Evolutionary conservation across 1,139 yeast genomes (phyloP).

Genomic region (Yamadazyma pseudoaaseri): DNA sequence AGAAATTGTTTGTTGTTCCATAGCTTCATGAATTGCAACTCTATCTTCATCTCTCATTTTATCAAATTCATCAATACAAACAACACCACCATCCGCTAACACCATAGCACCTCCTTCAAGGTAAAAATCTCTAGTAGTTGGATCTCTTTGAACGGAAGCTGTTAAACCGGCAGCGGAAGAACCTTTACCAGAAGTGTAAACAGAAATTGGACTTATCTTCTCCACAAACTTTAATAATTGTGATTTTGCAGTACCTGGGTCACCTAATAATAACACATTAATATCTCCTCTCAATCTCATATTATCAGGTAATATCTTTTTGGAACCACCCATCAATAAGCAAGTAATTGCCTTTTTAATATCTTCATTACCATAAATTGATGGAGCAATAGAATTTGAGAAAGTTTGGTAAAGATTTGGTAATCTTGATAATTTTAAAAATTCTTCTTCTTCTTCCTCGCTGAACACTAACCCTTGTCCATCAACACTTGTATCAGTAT

Average conservation of each 20-base stretch:
- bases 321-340: constrained; percentile 90
- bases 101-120: constrained; percentile 99
- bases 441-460: constrained; percentile 93
- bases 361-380: constrained; percentile 90
- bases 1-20: constrained; percentile 99
- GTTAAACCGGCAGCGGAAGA: constrained; percentile 99
- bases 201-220: constrained; percentile 90
- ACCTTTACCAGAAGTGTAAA: constrained; percentile 98
- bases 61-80: constrained; percentile 98
- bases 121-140: constrained; percentile 84
- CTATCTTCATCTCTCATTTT: constrained; percentile 99
- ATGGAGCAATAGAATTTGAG: constrained; percentile 92
- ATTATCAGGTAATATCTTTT: constrained; percentile 90
- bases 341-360: constrained; percentile 94
- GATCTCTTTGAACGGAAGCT: constrained; percentile 94
- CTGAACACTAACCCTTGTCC: constrained; percentile 68
- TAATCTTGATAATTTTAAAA: constrained; percentile 72
- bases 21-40: constrained; percentile 98
- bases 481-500: constrained; percentile 67
- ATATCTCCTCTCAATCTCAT: constrained; percentile 97
- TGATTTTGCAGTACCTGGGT: constrained; percentile 98
- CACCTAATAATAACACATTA: constrained; percentile 89
- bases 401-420: constrained; percentile 84
- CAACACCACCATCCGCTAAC: constrained; percentile 98
- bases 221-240: constrained; percentile 93